Conservation (phyloP, 2,329 filamentous ascomycete species). For the Raffaelea ambrosiae region DNA sequence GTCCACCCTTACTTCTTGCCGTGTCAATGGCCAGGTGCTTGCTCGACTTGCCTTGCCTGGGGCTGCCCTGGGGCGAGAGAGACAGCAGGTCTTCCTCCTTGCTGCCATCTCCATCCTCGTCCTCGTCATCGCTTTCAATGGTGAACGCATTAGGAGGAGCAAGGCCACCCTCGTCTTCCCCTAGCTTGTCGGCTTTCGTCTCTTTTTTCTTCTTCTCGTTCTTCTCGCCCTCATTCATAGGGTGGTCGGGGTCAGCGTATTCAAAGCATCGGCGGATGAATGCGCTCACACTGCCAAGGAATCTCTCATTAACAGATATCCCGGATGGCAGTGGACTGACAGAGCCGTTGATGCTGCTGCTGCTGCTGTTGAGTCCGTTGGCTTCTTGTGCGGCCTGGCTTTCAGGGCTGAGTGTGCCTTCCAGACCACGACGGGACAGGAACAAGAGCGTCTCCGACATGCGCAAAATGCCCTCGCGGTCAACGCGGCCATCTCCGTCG, state of each 20-base stretch:
- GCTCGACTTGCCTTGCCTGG: constrained; percentile 30
- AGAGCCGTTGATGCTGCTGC: constrained; percentile 18
- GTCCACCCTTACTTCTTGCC: neutral
- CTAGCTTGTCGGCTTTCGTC: neutral
- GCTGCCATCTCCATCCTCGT: too few species aligned
- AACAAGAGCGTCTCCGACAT: constrained; percentile 94
- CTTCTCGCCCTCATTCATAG: constrained; percentile 42
- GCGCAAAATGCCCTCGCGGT: constrained; percentile 86
- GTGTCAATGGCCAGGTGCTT: neutral
- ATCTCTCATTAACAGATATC: constrained; percentile 72
- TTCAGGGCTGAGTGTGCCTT: constrained; percentile 62
- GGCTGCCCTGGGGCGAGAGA: constrained; percentile 37
- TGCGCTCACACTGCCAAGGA: constrained; percentile 85
- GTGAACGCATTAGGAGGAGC: constrained; percentile 50
- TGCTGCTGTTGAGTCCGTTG: constrained; percentile 12
- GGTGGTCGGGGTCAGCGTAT: constrained; percentile 88
- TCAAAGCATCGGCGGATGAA: constrained; percentile 97
- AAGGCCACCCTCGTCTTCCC: constrained; percentile 18
- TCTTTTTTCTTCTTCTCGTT: neutral
- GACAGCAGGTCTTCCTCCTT: constrained; percentile 57
- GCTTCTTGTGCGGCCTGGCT: constrained; percentile 38
- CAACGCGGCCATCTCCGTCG: constrained; percentile 80
- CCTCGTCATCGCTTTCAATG: constrained; percentile 62
- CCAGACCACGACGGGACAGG: constrained; percentile 78
- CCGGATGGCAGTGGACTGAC: constrained; percentile 30